Conservation (phyloP, 352 stramenopile species). For the Pythium aphanidermatum region DNA sequence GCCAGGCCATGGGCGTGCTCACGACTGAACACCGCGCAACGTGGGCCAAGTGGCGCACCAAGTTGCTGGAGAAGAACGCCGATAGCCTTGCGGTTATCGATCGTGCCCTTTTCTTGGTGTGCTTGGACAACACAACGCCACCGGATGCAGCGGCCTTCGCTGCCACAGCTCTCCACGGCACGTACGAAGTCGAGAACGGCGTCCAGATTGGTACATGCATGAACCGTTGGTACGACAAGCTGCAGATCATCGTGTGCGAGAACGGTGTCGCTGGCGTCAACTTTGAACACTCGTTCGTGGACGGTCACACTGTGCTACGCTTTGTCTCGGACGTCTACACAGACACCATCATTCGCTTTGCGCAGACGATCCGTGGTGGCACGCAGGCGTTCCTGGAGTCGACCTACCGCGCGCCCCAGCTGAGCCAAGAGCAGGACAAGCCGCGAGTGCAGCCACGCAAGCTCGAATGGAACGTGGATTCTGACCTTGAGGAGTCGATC, state of each 20-base stretch:
- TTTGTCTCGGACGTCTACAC: conserved; percentile 89
- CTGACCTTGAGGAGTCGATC: conserved; percentile 85
- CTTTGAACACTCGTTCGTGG: conserved; percentile 97
- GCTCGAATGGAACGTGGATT: conserved; percentile 86
- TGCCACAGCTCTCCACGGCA: conserved; percentile 89
- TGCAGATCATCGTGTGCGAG: conserved; percentile 93
- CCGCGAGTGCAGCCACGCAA: conserved; percentile 81
- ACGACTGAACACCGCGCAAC: conserved; percentile 88
- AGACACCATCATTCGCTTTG: conserved; percentile 91
- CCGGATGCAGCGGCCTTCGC: conserved; percentile 68
- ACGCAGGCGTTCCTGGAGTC: conserved; percentile 72
- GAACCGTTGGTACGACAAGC: conserved; percentile 98
- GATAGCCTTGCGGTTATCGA: conserved; percentile 88
- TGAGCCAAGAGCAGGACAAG: conserved; percentile 31
- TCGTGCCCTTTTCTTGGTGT: conserved; percentile 92
- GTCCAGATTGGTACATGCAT: conserved; percentile 88
- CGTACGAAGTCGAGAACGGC: conserved; percentile 78
- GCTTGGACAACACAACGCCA: conserved; percentile 90
- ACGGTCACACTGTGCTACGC: conserved; percentile 94
- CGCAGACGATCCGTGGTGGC: conserved; percentile 88
- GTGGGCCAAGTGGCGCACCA: conserved; percentile 85
- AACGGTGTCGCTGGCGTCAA: conserved; percentile 94
- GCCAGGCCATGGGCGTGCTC: conserved; percentile 85
- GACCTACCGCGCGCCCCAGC: conserved; percentile 62
- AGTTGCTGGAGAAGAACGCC: conserved; percentile 70